phyloP scores from a whole-genome alignment of 202 grass and related monocot species.

The Hordeum pubiflorum region DNA sequence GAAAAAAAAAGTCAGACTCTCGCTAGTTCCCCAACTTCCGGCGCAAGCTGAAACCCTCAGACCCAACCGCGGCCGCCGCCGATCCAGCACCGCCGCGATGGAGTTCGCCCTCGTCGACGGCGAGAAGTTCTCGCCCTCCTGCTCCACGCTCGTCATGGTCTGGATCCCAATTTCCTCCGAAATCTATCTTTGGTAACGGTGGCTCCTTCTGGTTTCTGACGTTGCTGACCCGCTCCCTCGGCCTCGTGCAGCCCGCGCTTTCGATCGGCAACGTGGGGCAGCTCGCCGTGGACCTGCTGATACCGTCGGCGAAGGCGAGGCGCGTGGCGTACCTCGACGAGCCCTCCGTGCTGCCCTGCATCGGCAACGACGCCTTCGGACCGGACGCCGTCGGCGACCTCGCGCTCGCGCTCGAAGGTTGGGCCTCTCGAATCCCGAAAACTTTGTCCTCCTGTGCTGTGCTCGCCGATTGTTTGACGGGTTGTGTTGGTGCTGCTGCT shows the following conservation, averaged over 20 bases:
- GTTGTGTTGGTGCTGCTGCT: not conserved
- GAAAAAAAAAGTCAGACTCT: too few relatives aligned
- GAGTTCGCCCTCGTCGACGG: slow-evolving; percentile 49
- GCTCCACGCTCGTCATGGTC: slow-evolving; percentile 64
- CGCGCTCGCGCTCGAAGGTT: slow-evolving; percentile 72
- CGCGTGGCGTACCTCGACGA: slow-evolving; percentile 77
- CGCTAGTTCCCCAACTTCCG: slow-evolving; percentile 4
- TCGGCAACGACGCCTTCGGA: slow-evolving; percentile 74
- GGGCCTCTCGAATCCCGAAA: not conserved
- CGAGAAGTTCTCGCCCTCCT: slow-evolving; percentile 52
- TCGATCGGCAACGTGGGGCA: slow-evolving; percentile 97
- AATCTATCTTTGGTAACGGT: not conserved
- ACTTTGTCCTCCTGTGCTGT: not conserved
- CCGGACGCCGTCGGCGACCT: slow-evolving; percentile 62
- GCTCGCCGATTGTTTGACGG: not conserved
- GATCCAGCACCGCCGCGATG: slow-evolving; percentile 27
- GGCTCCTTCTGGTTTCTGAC: not conserved
- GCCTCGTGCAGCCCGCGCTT: slow-evolving; percentile 53
- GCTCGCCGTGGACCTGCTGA: slow-evolving; percentile 71
- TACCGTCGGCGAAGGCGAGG: slow-evolving; percentile 48
- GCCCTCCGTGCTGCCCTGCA: slow-evolving; percentile 68
- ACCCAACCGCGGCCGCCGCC: not conserved
- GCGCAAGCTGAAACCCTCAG: not conserved
- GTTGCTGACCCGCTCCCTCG: slow-evolving; percentile 2
- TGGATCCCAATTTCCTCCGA: not conserved